phyloP scores from a whole-genome alignment of 164 flowering plant genomes.

The Magnolia changhungtana region DNA sequence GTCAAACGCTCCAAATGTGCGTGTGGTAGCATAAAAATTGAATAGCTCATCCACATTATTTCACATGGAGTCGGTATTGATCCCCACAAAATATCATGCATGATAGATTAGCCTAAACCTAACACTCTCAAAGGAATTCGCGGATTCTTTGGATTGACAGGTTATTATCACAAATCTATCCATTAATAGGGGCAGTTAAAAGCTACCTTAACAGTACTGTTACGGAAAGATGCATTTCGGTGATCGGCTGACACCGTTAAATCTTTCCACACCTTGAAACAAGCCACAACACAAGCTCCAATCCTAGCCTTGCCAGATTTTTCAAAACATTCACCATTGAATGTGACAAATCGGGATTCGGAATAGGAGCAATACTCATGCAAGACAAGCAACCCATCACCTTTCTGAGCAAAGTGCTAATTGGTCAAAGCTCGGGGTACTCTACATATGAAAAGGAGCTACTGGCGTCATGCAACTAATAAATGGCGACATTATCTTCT shows the following conservation, averaged over 20 bases:
- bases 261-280: neutral
- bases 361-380: neutral
- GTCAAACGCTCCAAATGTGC: neutral
- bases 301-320: neutral
- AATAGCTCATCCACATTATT: neutral
- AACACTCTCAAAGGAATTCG: neutral
- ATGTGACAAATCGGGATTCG: neutral
- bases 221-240: neutral
- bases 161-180: neutral
- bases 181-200: neutral
- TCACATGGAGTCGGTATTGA: neutral
- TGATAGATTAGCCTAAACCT: neutral
- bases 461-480: neutral
- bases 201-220: neutral
- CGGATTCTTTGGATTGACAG: neutral
- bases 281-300: neutral
- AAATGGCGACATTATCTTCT: neutral
- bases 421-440: neutral
- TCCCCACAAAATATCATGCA: neutral
- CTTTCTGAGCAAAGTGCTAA: neutral
- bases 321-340: neutral
- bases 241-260: neutral
- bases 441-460: constrained; percentile 5
- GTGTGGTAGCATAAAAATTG: neutral
- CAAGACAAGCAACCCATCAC: neutral